Percentiles rank a stretch among this genome's conserved stretches.
Evolutionary conservation across 2,329 filamentous ascomycete genomes (phyloP).

Genomic region (Scopulariopsis brevicaulis): DNA sequence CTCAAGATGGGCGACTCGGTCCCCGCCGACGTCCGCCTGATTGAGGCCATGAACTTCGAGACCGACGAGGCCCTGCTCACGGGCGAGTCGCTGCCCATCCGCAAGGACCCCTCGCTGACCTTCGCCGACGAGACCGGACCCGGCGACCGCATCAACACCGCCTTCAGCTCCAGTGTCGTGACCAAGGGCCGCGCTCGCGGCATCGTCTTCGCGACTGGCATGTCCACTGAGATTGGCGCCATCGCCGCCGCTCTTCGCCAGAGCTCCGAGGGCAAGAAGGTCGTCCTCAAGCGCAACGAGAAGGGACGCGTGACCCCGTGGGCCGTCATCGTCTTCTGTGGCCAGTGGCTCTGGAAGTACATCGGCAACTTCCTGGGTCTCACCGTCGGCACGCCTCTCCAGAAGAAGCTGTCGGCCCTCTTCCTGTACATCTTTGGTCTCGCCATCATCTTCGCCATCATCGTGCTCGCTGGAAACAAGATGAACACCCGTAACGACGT

Average conservation of each 20-base stretch:
- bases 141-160: slow-evolving; percentile 45
- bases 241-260: slow-evolving; percentile 39
- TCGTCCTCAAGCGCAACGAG: slow-evolving; percentile 34
- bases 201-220: slow-evolving; percentile 48
- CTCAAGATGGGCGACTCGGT: slow-evolving; percentile 41
- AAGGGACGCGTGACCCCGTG: slow-evolving; percentile 39
- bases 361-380: slow-evolving; percentile 55
- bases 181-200: slow-evolving; percentile 45
- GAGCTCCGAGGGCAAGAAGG: slow-evolving; percentile 37
- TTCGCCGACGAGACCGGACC: slow-evolving; percentile 21
- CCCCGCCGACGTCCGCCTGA: slow-evolving; percentile 41
- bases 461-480: slow-evolving; percentile 54
- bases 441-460: slow-evolving; percentile 56
- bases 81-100: slow-evolving; percentile 45
- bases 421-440: slow-evolving; percentile 57
- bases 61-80: slow-evolving; percentile 52
- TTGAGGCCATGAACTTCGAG: slow-evolving; percentile 49
- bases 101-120: slow-evolving; percentile 30
- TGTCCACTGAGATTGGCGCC: slow-evolving; percentile 46
- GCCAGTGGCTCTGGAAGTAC: slow-evolving; percentile 41
- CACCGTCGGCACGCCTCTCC: slow-evolving; percentile 57
- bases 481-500: slow-evolving; percentile 44
- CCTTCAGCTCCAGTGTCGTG: slow-evolving; percentile 43
- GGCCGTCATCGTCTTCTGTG: slow-evolving; percentile 33
- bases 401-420: slow-evolving; percentile 58